phyloP scores from a whole-genome alignment of 2,329 filamentous ascomycete genomes.

The Talaromyces atroroseus region DNA sequence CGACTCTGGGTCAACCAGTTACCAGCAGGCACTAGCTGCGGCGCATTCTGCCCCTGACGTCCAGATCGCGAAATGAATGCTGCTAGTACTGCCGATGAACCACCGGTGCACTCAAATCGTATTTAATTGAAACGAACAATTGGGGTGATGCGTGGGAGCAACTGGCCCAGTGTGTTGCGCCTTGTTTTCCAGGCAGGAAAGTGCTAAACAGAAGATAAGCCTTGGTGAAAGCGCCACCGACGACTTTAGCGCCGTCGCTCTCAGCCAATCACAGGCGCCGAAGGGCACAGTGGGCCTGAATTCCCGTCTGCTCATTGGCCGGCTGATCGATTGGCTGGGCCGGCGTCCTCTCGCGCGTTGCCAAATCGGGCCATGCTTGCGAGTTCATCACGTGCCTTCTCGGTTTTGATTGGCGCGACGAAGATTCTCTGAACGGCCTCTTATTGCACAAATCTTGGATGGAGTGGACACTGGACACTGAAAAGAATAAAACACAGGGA shows the following conservation, averaged over 20 bases:
- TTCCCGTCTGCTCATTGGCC: neutral
- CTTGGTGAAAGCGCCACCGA: neutral
- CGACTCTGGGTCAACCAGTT: neutral
- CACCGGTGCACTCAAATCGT: no score
- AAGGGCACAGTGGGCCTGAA: neutral
- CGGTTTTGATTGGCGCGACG: neutral
- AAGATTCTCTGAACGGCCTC: no score
- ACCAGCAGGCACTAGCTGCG: neutral
- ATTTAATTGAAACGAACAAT: no score
- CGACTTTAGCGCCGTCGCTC: neutral
- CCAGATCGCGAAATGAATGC: no score
- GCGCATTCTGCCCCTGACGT: no score
- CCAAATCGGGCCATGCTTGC: neutral
- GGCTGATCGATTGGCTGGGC: neutral
- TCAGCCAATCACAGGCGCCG: neutral
- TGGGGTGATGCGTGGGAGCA: neutral
- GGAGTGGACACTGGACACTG: constrained; percentile 10
- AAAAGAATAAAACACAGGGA: neutral
- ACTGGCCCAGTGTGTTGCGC: neutral
- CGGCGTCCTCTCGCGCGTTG: neutral
- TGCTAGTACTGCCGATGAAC: no score
- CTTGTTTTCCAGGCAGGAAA: neutral
- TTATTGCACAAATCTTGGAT: no score
- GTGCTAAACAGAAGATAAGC: neutral
- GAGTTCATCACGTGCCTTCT: neutral